Evolutionary conservation across 1,284 basidiomycete species (phyloP).

Genomic region (Cutaneotrichosporon cyanovorans): DNA sequence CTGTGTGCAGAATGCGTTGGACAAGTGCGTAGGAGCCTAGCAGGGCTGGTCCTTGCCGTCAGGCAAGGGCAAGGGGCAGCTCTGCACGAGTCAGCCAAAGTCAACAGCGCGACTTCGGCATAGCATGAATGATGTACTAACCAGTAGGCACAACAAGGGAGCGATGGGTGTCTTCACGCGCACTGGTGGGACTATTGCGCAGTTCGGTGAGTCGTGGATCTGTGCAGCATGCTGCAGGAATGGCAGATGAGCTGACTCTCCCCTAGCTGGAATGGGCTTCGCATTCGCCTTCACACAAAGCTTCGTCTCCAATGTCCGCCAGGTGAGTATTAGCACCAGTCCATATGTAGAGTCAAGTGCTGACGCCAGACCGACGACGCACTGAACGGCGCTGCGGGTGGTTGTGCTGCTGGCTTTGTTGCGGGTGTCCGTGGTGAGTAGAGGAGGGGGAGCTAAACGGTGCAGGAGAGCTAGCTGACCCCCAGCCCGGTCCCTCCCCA

Average conservation of each 20-base stretch:
- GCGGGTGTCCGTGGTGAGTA: constrained; percentile 71
- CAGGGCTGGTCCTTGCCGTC: no score
- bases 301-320: constrained; percentile 69
- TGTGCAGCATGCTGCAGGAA: constrained; percentile 8
- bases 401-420: constrained; percentile 87
- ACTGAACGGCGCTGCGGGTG: constrained; percentile 76
- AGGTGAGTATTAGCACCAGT: constrained; percentile 33
- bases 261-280: constrained; percentile 88
- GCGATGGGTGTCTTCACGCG: constrained; percentile 78
- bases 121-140: constrained; percentile 10
- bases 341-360: neutral
- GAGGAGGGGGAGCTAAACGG: neutral
- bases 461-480: neutral
- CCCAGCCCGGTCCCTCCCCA: constrained; percentile 72
- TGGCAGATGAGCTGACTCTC: constrained; percentile 1
- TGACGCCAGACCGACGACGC: constrained; percentile 59
- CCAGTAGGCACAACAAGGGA: constrained; percentile 62
- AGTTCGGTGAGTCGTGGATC: constrained; percentile 59
- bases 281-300: constrained; percentile 78
- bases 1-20: constrained; percentile 75
- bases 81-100: no score
- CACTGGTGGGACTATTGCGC: constrained; percentile 68
- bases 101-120: neutral
- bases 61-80: no score
- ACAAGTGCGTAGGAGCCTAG: constrained; percentile 47